Conservation (phyloP, 106 monocot genomes). For the Apostasia ramifera region DNA sequence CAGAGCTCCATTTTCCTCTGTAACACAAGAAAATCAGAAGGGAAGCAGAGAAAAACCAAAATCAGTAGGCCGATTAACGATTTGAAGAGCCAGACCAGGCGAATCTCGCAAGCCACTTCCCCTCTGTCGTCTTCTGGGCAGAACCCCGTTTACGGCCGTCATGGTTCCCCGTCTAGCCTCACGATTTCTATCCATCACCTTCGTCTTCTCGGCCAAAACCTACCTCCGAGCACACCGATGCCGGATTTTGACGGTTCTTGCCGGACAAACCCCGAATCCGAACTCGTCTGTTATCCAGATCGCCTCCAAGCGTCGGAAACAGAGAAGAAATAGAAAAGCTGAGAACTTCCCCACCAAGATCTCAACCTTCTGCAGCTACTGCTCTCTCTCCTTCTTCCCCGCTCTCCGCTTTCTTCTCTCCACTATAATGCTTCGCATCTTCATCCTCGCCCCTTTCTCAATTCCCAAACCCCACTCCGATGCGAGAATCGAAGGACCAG, state of each 20-base stretch:
- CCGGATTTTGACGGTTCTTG: not conserved
- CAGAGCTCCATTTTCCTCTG: constrained; percentile 66
- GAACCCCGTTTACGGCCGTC: constrained; percentile 33
- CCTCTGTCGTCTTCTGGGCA: constrained; percentile 50
- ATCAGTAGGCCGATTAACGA: not conserved
- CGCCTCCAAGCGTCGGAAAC: not conserved
- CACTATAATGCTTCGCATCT: not conserved
- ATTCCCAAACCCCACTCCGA: constrained; percentile 11
- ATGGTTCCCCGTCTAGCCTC: constrained; percentile 50
- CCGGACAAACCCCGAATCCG: not conserved
- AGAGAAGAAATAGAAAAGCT: not conserved
- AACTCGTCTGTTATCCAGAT: not conserved
- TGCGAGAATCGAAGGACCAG: constrained; percentile 6
- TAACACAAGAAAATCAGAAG: constrained; percentile 4
- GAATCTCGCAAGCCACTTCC: constrained; percentile 45
- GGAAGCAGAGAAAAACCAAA: no score
- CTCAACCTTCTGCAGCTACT: no score
- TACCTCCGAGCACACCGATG: not conserved
- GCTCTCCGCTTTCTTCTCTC: constrained; percentile 5
- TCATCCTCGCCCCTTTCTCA: constrained; percentile 2
- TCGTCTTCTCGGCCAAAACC: not conserved
- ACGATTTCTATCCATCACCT: constrained; percentile 59
- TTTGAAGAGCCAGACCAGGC: constrained; percentile 29
- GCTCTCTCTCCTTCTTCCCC: no score
- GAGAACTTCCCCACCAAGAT: not conserved